phyloP scores from a whole-genome alignment of 2,329 filamentous ascomycete species.

The Geosmithia flava region DNA sequence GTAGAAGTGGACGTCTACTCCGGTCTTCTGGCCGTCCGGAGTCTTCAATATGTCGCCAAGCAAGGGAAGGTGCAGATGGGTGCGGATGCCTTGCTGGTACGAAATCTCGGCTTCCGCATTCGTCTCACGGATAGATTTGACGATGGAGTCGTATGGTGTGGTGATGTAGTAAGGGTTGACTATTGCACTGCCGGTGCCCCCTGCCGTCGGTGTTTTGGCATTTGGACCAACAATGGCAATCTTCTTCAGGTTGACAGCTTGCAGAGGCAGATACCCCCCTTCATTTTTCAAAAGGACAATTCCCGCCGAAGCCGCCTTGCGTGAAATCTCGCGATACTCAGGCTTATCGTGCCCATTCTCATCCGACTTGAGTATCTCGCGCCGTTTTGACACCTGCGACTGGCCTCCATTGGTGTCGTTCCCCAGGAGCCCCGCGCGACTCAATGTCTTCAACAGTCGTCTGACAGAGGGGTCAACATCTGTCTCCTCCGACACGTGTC shows the following conservation, averaged over 20 bases:
- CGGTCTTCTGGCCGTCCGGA: conserved; percentile 1
- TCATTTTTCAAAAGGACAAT: conserved; percentile 2
- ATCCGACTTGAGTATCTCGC: background rate
- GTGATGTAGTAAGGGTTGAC: conserved; percentile 53
- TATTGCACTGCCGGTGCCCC: conserved; percentile 55
- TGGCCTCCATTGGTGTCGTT: no score
- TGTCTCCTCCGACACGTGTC: conserved; percentile 14
- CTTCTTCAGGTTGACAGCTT: conserved; percentile 49
- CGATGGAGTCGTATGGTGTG: conserved; percentile 61
- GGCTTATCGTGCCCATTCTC: conserved; percentile 32
- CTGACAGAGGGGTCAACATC: conserved; percentile 1
- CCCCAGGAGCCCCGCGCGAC: background rate
- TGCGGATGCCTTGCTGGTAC: conserved; percentile 47
- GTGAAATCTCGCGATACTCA: conserved; percentile 45
- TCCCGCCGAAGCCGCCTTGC: background rate
- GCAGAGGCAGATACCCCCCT: conserved; percentile 45
- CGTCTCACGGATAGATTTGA: conserved; percentile 17
- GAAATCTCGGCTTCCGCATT: conserved; percentile 26
- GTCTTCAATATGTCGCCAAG: conserved; percentile 3
- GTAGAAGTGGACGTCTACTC: background rate
- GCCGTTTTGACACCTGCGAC: background rate
- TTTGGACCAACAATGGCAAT: conserved; percentile 46
- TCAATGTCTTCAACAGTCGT: background rate
- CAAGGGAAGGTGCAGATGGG: conserved; percentile 35
- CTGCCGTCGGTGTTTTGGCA: conserved; percentile 41